phyloP scores from a whole-genome alignment of 306 rosid genomes.

The Castanopsis chinensis region DNA sequence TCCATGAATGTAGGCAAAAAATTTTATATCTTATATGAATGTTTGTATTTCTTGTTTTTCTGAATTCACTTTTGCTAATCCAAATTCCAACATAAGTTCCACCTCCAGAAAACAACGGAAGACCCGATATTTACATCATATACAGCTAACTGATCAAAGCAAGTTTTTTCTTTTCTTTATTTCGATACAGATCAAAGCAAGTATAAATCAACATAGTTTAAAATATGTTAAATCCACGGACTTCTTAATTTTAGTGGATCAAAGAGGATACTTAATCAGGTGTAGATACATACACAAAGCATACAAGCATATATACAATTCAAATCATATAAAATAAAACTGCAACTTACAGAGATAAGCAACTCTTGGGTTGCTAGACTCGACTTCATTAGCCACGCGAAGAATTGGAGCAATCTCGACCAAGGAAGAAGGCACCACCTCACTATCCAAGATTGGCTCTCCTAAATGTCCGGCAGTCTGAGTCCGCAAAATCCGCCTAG shows the following conservation, averaged over 20 bases:
- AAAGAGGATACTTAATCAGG: neutral
- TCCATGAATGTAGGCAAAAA: too few species aligned
- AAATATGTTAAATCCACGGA: neutral
- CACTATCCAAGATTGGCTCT: constrained; percentile 88
- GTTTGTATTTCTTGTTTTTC: too few species aligned
- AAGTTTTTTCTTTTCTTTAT: too few species aligned
- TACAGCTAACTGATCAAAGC: neutral
- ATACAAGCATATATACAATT: neutral
- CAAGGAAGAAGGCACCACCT: constrained; percentile 89
- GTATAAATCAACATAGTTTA: neutral
- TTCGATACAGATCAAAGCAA: neutral
- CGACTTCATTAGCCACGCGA: constrained; percentile 97
- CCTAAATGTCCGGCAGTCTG: constrained; percentile 82
- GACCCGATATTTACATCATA: neutral
- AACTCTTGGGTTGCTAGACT: constrained; percentile 73
- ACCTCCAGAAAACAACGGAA: neutral
- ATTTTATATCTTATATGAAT: too few species aligned
- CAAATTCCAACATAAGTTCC: too few species aligned
- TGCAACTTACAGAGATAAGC: constrained; percentile 90
- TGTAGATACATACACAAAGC: neutral
- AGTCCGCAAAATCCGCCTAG: constrained; percentile 69
- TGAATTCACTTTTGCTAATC: too few species aligned
- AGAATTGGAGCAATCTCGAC: constrained; percentile 91
- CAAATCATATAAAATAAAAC: constrained; percentile 1
- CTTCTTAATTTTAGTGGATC: neutral